A percentile compares a stretch with the other conserved stretches of the same genome.
phyloP scores from a whole-genome alignment of 371 early-diverging fungal genomes.

The Nematocida sp. region DNA sequence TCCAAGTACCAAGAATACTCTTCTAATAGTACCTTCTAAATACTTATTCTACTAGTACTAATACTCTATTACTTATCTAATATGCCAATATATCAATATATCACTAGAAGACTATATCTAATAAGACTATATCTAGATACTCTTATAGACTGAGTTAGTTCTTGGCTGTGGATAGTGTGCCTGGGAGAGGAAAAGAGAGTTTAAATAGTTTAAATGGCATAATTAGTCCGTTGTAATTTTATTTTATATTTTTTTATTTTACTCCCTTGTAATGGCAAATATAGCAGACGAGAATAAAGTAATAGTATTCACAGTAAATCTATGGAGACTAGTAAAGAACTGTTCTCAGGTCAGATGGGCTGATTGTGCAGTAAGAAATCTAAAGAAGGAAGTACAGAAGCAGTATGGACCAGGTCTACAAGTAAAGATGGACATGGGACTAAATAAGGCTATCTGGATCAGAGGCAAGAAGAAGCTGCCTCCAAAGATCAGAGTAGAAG shows the following conservation, averaged over 20 bases:
- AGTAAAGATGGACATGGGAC: slow-evolving; percentile 45
- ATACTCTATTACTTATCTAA: no score
- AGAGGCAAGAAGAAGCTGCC: slow-evolving; percentile 39
- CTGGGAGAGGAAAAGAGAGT: background rate
- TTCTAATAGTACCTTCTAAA: no score
- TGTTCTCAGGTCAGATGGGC: slow-evolving; percentile 49
- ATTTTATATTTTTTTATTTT: slow-evolving; percentile 23
- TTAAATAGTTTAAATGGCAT: background rate
- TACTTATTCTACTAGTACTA: no score
- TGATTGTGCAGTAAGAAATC: slow-evolving; percentile 48
- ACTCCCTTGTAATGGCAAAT: slow-evolving; percentile 36
- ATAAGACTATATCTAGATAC: no score
- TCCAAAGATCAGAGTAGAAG: slow-evolving; percentile 50
- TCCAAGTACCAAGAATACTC: no score
- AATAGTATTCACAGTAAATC: slow-evolving; percentile 9
- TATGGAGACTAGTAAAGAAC: slow-evolving; percentile 23
- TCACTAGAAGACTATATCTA: no score
- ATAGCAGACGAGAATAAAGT: slow-evolving; percentile 22
- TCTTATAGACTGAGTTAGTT: no score
- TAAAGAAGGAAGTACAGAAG: slow-evolving; percentile 50
- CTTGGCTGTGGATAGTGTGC: background rate
- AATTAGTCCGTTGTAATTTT: slow-evolving; percentile 18
- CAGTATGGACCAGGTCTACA: slow-evolving; percentile 41
- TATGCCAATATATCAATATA: no score
- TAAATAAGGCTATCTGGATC: slow-evolving; percentile 55